Evolutionary conservation across 305 asterid genomes (phyloP), one percentile per base, ranked within the genome.

Genomic region (Ajuga reptans): DNA sequence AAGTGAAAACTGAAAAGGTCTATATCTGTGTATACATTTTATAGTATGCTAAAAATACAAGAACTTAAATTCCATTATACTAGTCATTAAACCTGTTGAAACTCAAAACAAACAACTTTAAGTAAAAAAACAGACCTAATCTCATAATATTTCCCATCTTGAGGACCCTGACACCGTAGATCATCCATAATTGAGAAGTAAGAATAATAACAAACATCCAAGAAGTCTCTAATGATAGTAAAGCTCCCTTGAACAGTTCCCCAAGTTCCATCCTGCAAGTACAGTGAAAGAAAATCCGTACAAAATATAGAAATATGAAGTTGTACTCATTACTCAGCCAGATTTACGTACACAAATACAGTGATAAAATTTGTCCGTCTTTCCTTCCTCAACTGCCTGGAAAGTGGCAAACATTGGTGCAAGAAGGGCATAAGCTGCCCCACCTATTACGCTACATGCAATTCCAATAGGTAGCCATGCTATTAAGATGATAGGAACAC

Each of bases 211-310:
- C 82, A 84, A 52, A 90, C 89, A 81, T 92, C 98, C 64, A 66
- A 64, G 70, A 87, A 72, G 76, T 92, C 98, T 75, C 96, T 83
- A 54, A 92, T 75, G 49, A 89, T 75, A 34, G 85, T 90, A 45
- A 86, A 84, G 79, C 95, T 87, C 68, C 89, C 83, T 72, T 85
- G 15, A 55, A 89, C 71, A 14, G 87, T 76, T 43, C 84, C 86
- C 91, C 89, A 87, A 66, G 81, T 86, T 79, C 99, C 99, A 76
- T 93, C 99, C 99, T 90, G 83, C 78, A 81, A 79, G 69, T 42
- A 75, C 5, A 17, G 53, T 6, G 57, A 65, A 66, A 68, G n/a
- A 21, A 70, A n/a, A n/a, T n/a, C n/a, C n/a, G n/a, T n/a, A n/a
- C n/a, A n/a, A n/a, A n/a, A n/a, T n/a, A n/a, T n/a, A n/a, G n/a